phyloP scores from a whole-genome alignment of 495 filamentous ascomycete genomes.

The Podospora appendiculata region DNA sequence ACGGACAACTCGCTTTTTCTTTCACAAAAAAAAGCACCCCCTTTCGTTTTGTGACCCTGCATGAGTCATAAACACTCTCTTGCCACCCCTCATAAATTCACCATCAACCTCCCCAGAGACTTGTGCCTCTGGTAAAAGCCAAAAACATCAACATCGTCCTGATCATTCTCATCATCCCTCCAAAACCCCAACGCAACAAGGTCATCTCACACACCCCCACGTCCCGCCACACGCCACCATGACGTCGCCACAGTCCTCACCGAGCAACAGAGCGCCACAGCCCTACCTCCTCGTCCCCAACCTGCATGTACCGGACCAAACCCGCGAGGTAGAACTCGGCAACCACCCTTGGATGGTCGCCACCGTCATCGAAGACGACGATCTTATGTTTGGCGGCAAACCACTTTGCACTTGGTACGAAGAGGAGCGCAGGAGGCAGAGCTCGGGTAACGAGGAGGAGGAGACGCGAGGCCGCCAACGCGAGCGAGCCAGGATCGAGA shows the following conservation, averaged over 20 bases:
- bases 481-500: constrained; percentile 14
- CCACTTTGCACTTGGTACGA: constrained; percentile 48
- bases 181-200: constrained; percentile 1
- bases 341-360: constrained; percentile 40
- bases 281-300: constrained; percentile 28
- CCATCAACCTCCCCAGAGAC: background rate
- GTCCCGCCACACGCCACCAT: constrained; percentile 1
- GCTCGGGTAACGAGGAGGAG: constrained; percentile 29
- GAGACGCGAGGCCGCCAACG: constrained; percentile 37
- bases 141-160: background rate
- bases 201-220: background rate
- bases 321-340: constrained; percentile 28
- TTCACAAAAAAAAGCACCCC: no score
- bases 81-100: no score
- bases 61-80: no score
- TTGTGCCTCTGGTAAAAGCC: background rate
- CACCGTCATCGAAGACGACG: constrained; percentile 48
- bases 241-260: constrained; percentile 21
- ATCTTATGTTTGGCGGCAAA: constrained; percentile 51
- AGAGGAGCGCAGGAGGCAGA: constrained; percentile 37
- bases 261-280: constrained; percentile 11
- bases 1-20: no score
- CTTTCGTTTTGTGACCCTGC: no score
- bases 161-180: background rate
- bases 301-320: constrained; percentile 26